Evolutionary conservation across 352 stramenopile genomes (phyloP).

Genomic region (Phytophthora agathidicida): DNA sequence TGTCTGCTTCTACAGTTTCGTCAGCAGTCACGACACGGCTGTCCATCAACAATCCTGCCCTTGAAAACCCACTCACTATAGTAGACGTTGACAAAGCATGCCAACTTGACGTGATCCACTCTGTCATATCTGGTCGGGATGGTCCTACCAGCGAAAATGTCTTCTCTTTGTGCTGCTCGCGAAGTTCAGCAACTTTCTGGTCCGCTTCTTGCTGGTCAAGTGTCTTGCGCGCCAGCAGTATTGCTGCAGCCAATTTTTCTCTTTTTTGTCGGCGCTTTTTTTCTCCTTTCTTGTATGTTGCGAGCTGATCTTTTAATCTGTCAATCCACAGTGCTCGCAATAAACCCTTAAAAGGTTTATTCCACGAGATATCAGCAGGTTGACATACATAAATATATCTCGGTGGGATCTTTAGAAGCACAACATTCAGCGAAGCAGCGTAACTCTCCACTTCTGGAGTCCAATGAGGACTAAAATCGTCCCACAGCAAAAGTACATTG

Average conservation of each 20-base stretch:
- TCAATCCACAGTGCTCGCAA: background rate
- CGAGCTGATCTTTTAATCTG: background rate
- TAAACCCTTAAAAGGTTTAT: constrained; percentile 1
- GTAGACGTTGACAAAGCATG: background rate
- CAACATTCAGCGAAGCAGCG: background rate
- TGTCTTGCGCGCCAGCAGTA: background rate
- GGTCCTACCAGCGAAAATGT: constrained; percentile 1
- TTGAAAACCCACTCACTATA: constrained; percentile 4
- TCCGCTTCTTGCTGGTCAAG: background rate
- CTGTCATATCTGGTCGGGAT: constrained; percentile 1
- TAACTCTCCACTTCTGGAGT: too few species aligned
- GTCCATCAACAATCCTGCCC: too few species aligned
- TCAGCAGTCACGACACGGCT: background rate
- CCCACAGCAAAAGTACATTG: too few species aligned
- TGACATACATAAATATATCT: too few species aligned
- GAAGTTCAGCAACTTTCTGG: background rate
- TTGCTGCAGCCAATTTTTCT: constrained; percentile 9
- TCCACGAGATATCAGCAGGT: background rate
- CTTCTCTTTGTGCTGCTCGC: constrained; percentile 1
- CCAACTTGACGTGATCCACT: constrained; percentile 15
- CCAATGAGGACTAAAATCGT: too few species aligned
- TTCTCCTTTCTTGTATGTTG: background rate
- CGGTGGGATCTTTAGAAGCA: background rate
- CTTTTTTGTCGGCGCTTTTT: constrained; percentile 1
- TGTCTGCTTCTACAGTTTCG: background rate